These are phyloP conservation scores for Coniochaeta pulveracea DNA, from an alignment of 2,329 filamentous ascomycete species.

Conservation along the genomic window DNA sequence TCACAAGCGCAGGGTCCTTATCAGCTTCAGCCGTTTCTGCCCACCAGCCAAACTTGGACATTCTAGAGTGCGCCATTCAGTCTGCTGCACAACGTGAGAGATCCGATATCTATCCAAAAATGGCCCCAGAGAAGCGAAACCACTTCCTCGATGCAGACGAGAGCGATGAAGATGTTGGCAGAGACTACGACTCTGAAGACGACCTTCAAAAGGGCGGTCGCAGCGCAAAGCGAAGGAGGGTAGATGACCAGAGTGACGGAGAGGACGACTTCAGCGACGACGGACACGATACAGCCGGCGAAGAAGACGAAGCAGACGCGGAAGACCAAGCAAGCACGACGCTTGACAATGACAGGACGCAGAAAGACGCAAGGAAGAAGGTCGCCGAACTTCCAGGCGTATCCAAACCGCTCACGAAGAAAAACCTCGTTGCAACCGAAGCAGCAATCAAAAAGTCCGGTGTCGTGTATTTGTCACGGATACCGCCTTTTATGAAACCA, in stretches of 20 bases:
- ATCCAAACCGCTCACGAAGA: constrained; percentile 47
- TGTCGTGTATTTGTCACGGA: constrained; percentile 71
- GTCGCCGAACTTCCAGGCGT: constrained; percentile 30
- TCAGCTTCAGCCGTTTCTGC: no score
- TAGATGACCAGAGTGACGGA: constrained; percentile 33
- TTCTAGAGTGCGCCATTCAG: no score
- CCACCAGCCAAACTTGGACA: no score
- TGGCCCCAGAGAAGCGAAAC: constrained; percentile 61
- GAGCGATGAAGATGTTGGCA: constrained; percentile 46
- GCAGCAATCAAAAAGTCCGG: constrained; percentile 61
- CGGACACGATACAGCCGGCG: constrained; percentile 9
- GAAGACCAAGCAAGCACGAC: constrained; percentile 7
- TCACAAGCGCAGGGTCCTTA: no score
- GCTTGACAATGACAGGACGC: constrained; percentile 11
- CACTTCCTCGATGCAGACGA: constrained; percentile 54
- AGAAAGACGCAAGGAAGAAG: constrained; percentile 13
- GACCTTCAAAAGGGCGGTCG: constrained; percentile 56
- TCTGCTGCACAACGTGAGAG: no score
- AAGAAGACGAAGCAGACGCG: constrained; percentile 17
- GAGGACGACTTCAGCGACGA: constrained; percentile 21
- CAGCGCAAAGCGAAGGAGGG: constrained; percentile 52
- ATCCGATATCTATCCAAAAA: no score
- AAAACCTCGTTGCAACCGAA: constrained; percentile 56
- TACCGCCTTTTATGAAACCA: constrained; percentile 85
- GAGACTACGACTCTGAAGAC: constrained; percentile 58